Evolutionary conservation across 345 rosid species (phyloP).

Genomic region (Ailanthus altissimus): DNA sequence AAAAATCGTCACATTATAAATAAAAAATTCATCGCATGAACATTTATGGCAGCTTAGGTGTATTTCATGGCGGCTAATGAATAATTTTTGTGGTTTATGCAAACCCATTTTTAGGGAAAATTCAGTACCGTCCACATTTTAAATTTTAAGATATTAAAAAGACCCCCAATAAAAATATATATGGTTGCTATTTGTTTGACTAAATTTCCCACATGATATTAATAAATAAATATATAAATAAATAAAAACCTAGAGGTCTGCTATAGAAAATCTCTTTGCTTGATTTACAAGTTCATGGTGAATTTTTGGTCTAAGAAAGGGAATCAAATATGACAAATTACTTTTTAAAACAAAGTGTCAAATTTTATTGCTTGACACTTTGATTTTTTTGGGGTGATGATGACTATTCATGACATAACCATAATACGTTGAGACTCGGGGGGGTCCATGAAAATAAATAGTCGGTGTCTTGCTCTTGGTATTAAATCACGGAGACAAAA

Average conservation of each 20-base stretch:
- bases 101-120: neutral
- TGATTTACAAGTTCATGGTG: neutral
- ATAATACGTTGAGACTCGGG: neutral
- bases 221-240: neutral
- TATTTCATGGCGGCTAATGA: neutral
- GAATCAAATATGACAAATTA: neutral
- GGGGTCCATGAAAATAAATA: neutral
- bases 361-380: neutral
- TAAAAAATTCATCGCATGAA: neutral
- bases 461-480: neutral
- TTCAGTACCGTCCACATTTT: neutral
- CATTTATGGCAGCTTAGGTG: neutral
- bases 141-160: no score
- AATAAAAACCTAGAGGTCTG: neutral
- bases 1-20: no score
- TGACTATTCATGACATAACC: neutral
- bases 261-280: neutral
- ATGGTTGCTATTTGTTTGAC: neutral
- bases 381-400: neutral
- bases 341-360: neutral
- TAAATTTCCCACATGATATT: neutral
- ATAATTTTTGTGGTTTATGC: neutral
- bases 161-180: no score
- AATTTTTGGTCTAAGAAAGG: neutral
- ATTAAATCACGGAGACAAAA: constrained; percentile 16